Evolutionary conservation across 306 rosid genomes (phyloP), one percentile per base, ranked within the genome.

Genomic region (Fagus crenata): DNA sequence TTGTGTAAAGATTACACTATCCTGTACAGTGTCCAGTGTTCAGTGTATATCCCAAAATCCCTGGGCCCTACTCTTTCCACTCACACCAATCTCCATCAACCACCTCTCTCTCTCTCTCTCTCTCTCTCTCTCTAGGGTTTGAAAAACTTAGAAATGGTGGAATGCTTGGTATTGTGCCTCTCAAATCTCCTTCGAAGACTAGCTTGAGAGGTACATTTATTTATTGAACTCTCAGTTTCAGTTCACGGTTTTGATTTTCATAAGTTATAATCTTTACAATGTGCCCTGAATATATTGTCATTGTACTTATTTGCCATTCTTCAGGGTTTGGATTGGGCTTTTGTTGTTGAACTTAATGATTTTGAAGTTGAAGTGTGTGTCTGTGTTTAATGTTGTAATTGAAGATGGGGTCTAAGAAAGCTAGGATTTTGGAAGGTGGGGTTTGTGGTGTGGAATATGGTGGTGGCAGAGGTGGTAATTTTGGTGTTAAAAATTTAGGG

Each of bases 311-410:
- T 39, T 73, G 22, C 6, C 11, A 7, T 14, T 73, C 54, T 56
- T 56, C 76, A 73, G 76, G 46, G 18, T 73, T 39, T 54, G 7
- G 2, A 22, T 22, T 70, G 59, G 9, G n/a, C 40, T 11, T 70
- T 3, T 49, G 54, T 3, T 8, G 54, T 49, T 1, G 54, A 49
- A 49, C 14, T 49, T 0, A 3, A 12, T 49, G 28, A 22, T 22
- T 46, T 9, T 46, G 51, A 9, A 46, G 1, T 2, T 31, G 39
- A 4, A 46, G 60, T 8, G 59, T 49, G 74, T 4, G 58, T 49
- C 2, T 32, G 74, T 22, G 74, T 28, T 11, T 49, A 53, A 28
- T 7, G n/a, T 7, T 3, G 18, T 37, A 7, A 35, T 2, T 56
- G 63, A 22, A 22, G 12, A 22, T 6, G 35, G 32, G 46, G 9